These are phyloP conservation scores for Fragaria vesca DNA, from an alignment of 306 rosid genomes.

Conservation along the genomic window DNA sequence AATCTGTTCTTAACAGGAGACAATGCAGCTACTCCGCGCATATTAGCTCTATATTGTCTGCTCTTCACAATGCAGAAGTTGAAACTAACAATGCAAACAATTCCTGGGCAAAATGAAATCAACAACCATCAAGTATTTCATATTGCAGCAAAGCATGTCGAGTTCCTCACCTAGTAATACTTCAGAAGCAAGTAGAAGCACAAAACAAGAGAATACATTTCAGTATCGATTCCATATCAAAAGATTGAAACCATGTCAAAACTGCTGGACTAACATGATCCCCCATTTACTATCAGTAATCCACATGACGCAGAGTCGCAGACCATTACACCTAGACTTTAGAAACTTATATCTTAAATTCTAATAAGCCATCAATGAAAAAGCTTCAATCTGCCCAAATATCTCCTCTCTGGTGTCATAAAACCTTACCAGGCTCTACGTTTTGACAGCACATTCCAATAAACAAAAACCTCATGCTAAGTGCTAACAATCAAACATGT, in stretches of 20 bases:
- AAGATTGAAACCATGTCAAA: neutral
- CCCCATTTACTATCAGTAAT: neutral
- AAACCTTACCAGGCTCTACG: no score
- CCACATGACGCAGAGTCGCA: neutral
- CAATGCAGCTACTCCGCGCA: slow-evolving; percentile 38
- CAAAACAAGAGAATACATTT: neutral
- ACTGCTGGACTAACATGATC: neutral
- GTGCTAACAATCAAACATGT: neutral
- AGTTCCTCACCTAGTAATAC: neutral
- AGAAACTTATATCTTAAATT: neutral
- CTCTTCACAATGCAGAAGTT: neutral
- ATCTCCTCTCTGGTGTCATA: neutral
- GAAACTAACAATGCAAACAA: neutral
- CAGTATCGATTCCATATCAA: neutral
- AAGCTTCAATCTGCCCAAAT: no score
- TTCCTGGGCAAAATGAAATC: neutral
- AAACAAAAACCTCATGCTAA: neutral
- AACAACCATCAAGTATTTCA: neutral
- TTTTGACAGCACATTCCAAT: neutral
- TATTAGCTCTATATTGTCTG: slow-evolving; percentile 6
- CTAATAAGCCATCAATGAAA: neutral
- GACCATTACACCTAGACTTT: neutral
- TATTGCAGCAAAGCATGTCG: neutral
- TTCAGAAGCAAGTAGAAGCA: neutral
- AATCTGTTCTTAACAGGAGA: slow-evolving; percentile 37